Evolutionary conservation across 345 rosid species (phyloP), one percentile per base, ranked within the genome.

Genomic region (Eucalyptus sp.): DNA sequence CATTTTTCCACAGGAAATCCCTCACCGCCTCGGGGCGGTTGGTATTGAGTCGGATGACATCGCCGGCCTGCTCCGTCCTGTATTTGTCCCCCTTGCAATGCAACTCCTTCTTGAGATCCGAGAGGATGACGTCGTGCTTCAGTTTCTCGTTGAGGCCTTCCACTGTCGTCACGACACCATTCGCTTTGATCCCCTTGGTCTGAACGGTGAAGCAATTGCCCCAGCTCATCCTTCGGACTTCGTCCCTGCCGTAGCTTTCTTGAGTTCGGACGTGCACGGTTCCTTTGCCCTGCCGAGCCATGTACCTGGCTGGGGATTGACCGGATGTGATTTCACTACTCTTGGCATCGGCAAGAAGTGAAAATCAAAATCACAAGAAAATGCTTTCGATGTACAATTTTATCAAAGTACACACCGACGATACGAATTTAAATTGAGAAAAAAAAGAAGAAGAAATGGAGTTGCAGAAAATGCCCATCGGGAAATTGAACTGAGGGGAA

Each of bases 11-110:
- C 60, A 97, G 96, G 88, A 97, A 97, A 1, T 94, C 90, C 96
- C 29, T 49, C 44, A 87, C 89, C 49, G 4, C 43, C 62, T 11
- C 13, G 12, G 25, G 3, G 7, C 3, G 98, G 91, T 95, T 98
- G 54, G 98, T 98, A 68, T 96, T 95, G 41, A 97, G 98, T 87
- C 95, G 98, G 86, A 96, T 96, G 88, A 95, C 93, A 90, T 94
- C 94, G 51, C 98, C 96, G 5, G 94, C 92, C 41, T 92, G 96
- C 79, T 93, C 93, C 93, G 95, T 96, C 52, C 91, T 92, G 51
- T 95, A 96, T 37, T 95, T 96, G 86, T 94, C 94, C 43, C 98
- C 98, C 79, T 95, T 94, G 90, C 99, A 97, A 79, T 97, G 94
- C 83, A 96, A 95, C 31, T 94, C 94, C 48, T 95, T 95, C 92